Conservation (phyloP, 257 asterid species). For the Jacaranda mimosifolia region DNA sequence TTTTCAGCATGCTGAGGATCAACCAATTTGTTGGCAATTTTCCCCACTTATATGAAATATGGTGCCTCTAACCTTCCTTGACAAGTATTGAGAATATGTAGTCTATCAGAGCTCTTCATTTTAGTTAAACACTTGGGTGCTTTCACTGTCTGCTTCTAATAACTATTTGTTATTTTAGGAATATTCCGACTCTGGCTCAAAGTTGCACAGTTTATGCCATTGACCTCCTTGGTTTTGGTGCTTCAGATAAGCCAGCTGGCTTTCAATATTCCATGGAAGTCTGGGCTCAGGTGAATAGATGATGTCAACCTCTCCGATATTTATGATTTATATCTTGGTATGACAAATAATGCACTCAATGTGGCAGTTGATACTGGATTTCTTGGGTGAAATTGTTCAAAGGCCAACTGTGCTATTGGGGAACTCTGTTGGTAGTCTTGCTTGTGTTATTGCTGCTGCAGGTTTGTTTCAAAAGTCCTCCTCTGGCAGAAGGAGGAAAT, state of each 20-base stretch:
- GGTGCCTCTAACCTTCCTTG: too few relatives aligned
- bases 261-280: conserved; percentile 79
- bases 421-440: conserved; percentile 97
- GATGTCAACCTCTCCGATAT: conserved; percentile 6
- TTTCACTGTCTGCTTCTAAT: conserved; percentile 16
- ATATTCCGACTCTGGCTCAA: conserved; percentile 72
- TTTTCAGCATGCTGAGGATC: too few relatives aligned
- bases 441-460: conserved; percentile 92
- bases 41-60: not conserved
- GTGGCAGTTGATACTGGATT: conserved; percentile 79
- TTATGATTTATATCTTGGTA: conserved; percentile 4
- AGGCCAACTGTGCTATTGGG: conserved; percentile 84
- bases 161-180: conserved; percentile 51
- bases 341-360: conserved; percentile 25
- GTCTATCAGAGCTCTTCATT: not conserved
- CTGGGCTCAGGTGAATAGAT: conserved; percentile 76
- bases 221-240: conserved; percentile 97
- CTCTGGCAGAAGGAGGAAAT: not conserved
- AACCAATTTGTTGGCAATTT: too few relatives aligned
- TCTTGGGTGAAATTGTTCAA: conserved; percentile 69
- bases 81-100: too few relatives aligned
- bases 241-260: conserved; percentile 90
- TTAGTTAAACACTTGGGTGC: not conserved
- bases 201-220: conserved; percentile 73
- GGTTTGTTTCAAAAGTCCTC: conserved; percentile 48